Conservation (phyloP, 1,284 basidiomycete genomes). For the Thecaphora thlaspeos region DNA sequence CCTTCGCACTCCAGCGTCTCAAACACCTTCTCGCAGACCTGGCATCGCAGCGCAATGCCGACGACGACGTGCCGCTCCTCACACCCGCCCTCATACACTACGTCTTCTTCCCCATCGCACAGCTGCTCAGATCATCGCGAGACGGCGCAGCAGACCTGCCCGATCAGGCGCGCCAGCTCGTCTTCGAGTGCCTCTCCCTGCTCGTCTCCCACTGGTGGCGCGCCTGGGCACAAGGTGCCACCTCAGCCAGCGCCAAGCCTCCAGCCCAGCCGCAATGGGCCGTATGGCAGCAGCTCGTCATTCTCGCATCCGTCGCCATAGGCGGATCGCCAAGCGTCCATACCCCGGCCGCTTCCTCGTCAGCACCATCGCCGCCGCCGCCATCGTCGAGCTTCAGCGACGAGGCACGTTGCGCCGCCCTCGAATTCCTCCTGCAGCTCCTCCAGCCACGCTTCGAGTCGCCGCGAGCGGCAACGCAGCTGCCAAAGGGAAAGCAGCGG, state of each 20-base stretch:
- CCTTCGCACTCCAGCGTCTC: not conserved
- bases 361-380: not conserved
- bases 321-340: not conserved
- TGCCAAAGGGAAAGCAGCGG: not conserved
- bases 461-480: too few relatives aligned
- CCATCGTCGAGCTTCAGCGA: conserved; percentile 2
- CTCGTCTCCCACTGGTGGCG: conserved; percentile 49
- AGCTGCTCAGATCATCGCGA: conserved; percentile 34
- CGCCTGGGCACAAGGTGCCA: conserved; percentile 17
- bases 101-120: conserved; percentile 51
- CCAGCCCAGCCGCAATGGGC: conserved; percentile 18
- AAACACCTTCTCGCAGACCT: not conserved
- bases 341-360: too few relatives aligned
- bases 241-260: not conserved
- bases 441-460: conserved; percentile 23
- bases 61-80: conserved; percentile 3
- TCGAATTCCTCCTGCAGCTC: conserved; percentile 26
- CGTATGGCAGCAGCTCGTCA: conserved; percentile 51
- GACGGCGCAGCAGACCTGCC: conserved; percentile 29
- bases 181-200: conserved; percentile 23
- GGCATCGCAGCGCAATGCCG: not conserved
- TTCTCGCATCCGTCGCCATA: conserved; percentile 37
- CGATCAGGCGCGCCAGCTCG: conserved; percentile 22
- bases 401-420: conserved; percentile 28
- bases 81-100: conserved; percentile 43